A percentile compares a stretch with the other conserved stretches of the same genome.
These are phyloP conservation scores for Cystobasidium pallidum DNA, from an alignment of 1,284 basidiomycete species.

Conservation along the genomic window DNA sequence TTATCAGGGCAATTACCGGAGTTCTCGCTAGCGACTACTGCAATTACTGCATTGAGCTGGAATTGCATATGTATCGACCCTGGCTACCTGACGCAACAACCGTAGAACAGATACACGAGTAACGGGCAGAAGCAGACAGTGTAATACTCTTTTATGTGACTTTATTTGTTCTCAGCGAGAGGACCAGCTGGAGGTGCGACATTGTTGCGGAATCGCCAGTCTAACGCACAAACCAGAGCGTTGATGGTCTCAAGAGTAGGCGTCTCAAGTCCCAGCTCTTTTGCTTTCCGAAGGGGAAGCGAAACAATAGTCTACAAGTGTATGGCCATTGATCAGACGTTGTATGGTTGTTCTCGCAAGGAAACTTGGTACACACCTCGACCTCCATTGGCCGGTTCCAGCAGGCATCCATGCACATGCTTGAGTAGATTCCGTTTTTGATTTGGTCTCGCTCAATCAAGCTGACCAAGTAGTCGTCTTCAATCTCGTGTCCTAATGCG, in stretches of 20 bases:
- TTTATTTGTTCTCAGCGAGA: background rate
- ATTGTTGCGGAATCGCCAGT: slow-evolving; percentile 44
- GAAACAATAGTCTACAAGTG: slow-evolving; percentile 55
- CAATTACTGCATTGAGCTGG: background rate
- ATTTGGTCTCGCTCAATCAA: slow-evolving; percentile 42
- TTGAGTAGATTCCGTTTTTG: slow-evolving; percentile 42
- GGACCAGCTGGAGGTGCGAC: slow-evolving; percentile 22
- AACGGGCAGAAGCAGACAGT: background rate
- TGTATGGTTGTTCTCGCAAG: background rate
- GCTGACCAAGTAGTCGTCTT: slow-evolving; percentile 45
- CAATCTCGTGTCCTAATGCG: slow-evolving; percentile 44
- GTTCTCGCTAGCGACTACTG: too few species aligned
- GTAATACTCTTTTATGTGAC: background rate
- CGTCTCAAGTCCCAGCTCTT: slow-evolving; percentile 54
- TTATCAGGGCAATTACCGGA: too few species aligned
- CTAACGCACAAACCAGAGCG: slow-evolving; percentile 44
- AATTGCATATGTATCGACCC: background rate
- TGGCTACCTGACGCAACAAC: background rate
- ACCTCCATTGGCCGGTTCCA: slow-evolving; percentile 56
- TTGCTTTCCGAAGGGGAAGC: slow-evolving; percentile 57
- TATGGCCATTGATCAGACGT: background rate
- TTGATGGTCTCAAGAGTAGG: slow-evolving; percentile 44
- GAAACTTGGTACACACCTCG: slow-evolving; percentile 50
- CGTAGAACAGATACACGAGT: background rate
- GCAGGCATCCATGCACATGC: slow-evolving; percentile 46